Base-by-base conservation (phyloP, 345 rosid genomes). In the Populus nigra region DNA sequence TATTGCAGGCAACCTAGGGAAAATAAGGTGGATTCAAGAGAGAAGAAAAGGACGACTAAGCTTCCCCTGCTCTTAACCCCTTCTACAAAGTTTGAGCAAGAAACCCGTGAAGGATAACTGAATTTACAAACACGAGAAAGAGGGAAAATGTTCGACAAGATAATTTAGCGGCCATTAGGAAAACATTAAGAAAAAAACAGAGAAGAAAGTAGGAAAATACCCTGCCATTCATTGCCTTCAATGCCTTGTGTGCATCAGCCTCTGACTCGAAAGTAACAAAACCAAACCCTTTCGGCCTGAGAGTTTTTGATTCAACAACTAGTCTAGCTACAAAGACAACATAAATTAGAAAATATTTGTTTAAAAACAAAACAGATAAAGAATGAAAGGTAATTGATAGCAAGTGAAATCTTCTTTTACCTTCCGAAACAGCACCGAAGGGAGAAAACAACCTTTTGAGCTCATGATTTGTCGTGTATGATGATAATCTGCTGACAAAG, bases 281-380 rank as follows among this genome's bases (percentile, higher is more conserved):
- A 39, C 96, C 98, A 25, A 87, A 93, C 22, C 98, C 94, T 85
- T 88, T 89, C 17, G 91, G 91, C 77, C 92, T 89, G 78, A 77
- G 86, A 7, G 93, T 91, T 73, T 50, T 72, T 17, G 88, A 85
- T 71, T 90, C 91, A 23, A 31, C 76, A 23, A 89, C 77, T 43
- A 91, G 70, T 75, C 88, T 85, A 59, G 89, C 98, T 93, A 61
- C 55, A 80, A 11, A 33, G 43, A 18, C 50, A 59, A 65, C 39
- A 23, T 62, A 1, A 50, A 41, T n/a, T 5, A 5, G 41, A 20
- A 20, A 20, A 55, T 36, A 47, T 38, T 25, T 23, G 39, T 41
- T 23, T 61, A 13, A 39, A 61, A 59, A 17, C 39, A 39, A 2
- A 17, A 11, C 9, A 23, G 8, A 13, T 11, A 7, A 39, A 43